Conservation (phyloP, 177 flowering plant genomes). For the Tripterygium wilfordii region DNA sequence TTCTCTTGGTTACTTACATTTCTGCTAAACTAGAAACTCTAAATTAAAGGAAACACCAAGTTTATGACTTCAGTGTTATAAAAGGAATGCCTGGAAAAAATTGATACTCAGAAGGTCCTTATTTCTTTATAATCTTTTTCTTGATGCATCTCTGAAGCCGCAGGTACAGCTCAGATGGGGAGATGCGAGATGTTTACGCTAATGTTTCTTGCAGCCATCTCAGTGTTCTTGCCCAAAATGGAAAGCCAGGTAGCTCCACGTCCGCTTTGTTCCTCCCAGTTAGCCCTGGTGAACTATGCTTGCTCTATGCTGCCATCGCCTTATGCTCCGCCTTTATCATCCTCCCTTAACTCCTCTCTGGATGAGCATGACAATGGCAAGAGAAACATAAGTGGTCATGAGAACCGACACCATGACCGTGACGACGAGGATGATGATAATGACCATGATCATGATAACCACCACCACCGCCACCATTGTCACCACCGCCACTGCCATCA, state of each 20-base stretch:
- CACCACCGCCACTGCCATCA: no score
- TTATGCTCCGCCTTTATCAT: background rate
- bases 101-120: no score
- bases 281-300: slow-evolving; percentile 47
- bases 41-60: background rate
- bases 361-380: no score
- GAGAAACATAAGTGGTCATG: no score
- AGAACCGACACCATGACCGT: slow-evolving; percentile 1
- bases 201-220: background rate
- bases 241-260: background rate
- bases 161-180: slow-evolving; percentile 9
- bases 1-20: background rate
- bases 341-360: background rate
- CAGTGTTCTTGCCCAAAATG: background rate
- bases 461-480: no score
- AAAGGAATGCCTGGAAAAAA: no score
- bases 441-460: no score
- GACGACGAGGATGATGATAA: slow-evolving; percentile 1
- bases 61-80: background rate
- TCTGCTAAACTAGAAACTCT: background rate
- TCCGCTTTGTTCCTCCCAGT: slow-evolving; percentile 48
- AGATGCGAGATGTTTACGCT: slow-evolving; percentile 1
- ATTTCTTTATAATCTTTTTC: background rate
- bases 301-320: slow-evolving; percentile 28
- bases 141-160: background rate